Evolutionary conservation across 2,329 filamentous ascomycete genomes (phyloP).

Genomic region (Aspergillus novoparasiticus): DNA sequence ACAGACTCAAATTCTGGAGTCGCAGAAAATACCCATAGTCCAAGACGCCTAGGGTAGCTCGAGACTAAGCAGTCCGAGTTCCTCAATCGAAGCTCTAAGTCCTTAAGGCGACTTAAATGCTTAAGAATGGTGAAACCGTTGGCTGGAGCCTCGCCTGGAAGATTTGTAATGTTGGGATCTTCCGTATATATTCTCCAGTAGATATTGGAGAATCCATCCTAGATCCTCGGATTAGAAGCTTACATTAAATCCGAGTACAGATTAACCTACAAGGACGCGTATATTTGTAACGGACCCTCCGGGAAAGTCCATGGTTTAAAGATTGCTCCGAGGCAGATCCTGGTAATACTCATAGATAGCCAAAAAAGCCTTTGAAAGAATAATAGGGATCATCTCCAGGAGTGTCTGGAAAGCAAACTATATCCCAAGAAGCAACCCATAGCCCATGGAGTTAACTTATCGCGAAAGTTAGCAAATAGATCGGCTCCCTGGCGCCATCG

Average conservation of each 20-base stretch:
- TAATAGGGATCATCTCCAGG: constrained; percentile 40
- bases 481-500: constrained; percentile 22
- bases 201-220: constrained; percentile 48
- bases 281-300: constrained; percentile 46
- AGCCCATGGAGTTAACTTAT: constrained; percentile 20
- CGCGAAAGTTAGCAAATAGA: constrained; percentile 24
- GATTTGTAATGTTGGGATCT: constrained; percentile 33
- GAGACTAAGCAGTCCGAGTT: constrained; percentile 42
- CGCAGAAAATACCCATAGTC: constrained; percentile 45
- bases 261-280: constrained; percentile 43
- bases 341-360: constrained; percentile 31
- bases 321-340: constrained; percentile 27
- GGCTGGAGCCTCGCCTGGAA: constrained; percentile 33
- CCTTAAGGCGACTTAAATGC: constrained; percentile 43
- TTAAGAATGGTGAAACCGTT: constrained; percentile 42
- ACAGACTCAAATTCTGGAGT: constrained; percentile 42
- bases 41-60: constrained; percentile 39
- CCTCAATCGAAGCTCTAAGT: constrained; percentile 40
- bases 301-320: constrained; percentile 47
- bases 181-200: constrained; percentile 48
- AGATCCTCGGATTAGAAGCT: constrained; percentile 23
- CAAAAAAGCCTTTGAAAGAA: constrained; percentile 24
- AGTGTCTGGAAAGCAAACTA: constrained; percentile 11
- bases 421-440: constrained; percentile 21
- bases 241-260: neutral